phyloP scores from a whole-genome alignment of 805 yeast species.

The Pichia eremophila region DNA sequence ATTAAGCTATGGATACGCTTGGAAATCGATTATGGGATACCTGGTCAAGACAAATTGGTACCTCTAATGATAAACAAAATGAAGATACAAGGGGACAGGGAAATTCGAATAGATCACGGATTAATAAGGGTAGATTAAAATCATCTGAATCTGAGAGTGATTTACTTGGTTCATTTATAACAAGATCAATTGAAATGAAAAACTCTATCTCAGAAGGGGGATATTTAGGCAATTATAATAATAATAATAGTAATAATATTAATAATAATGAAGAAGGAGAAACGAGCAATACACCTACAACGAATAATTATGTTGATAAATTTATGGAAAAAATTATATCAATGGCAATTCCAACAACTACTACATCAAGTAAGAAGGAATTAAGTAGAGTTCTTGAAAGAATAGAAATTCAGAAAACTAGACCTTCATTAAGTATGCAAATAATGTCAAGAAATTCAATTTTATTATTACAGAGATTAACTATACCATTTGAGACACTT shows the following conservation, averaged over 20 bases:
- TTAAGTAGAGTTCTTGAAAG: constrained; percentile 35
- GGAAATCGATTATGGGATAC: constrained; percentile 14
- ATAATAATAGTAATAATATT: background rate
- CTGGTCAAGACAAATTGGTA: constrained; percentile 1
- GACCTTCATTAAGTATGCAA: constrained; percentile 66
- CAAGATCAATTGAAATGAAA: background rate
- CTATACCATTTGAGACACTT: constrained; percentile 50
- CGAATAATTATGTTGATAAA: constrained; percentile 44
- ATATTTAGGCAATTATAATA: background rate
- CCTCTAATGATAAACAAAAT: background rate
- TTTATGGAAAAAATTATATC: constrained; percentile 61
- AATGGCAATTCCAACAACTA: constrained; percentile 62
- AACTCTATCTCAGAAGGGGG: background rate
- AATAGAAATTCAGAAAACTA: constrained; percentile 45
- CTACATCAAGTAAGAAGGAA: constrained; percentile 34
- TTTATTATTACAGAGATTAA: constrained; percentile 49
- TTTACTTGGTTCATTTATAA: no score
- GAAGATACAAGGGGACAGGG: background rate
- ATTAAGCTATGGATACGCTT: constrained; percentile 3
- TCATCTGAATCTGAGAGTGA: no score
- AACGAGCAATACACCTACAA: background rate
- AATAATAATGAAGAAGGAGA: background rate
- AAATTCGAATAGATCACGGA: background rate
- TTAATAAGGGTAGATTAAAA: no score
- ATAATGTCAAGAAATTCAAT: constrained; percentile 61